Evolutionary conservation across 179 eudicot genomes (phyloP).

Genomic region (Beta macrorhiza): DNA sequence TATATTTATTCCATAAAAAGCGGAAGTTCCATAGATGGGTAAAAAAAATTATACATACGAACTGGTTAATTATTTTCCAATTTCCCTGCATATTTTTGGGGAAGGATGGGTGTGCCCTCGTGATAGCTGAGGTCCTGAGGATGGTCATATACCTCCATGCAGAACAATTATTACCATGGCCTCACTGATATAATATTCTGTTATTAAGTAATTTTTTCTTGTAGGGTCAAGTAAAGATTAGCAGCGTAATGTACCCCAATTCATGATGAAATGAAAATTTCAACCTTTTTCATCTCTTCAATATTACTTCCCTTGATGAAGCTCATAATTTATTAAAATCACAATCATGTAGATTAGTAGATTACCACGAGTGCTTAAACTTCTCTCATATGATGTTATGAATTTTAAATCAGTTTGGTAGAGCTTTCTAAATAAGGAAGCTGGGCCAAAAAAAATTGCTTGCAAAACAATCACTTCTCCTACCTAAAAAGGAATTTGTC

Average conservation of each 20-base stretch:
- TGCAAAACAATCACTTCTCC: slow-evolving; percentile 20
- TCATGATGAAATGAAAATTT: slow-evolving; percentile 1
- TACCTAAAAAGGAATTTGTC: slow-evolving; percentile 21
- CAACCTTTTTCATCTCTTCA: neutral
- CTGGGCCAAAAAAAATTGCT: slow-evolving; percentile 9
- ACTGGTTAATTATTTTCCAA: neutral
- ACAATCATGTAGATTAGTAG: slow-evolving; percentile 9
- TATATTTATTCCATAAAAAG: no score
- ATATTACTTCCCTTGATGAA: neutral
- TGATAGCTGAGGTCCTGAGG: neutral
- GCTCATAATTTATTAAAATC: neutral
- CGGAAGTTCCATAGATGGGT: neutral
- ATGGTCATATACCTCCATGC: neutral
- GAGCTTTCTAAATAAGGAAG: slow-evolving; percentile 23
- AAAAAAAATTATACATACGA: neutral
- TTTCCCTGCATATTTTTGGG: neutral
- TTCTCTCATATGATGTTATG: neutral
- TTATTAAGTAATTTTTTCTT: neutral
- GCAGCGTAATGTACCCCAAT: neutral
- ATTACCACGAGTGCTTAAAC: slow-evolving; percentile 20
- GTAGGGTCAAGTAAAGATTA: neutral
- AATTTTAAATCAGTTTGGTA: slow-evolving; percentile 1
- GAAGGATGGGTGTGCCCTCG: neutral
- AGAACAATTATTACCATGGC: neutral
- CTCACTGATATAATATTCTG: neutral